Base-by-base conservation (phyloP, 1,139 yeast genomes). In the Zygosaccharomyces pseudobailii region DNA sequence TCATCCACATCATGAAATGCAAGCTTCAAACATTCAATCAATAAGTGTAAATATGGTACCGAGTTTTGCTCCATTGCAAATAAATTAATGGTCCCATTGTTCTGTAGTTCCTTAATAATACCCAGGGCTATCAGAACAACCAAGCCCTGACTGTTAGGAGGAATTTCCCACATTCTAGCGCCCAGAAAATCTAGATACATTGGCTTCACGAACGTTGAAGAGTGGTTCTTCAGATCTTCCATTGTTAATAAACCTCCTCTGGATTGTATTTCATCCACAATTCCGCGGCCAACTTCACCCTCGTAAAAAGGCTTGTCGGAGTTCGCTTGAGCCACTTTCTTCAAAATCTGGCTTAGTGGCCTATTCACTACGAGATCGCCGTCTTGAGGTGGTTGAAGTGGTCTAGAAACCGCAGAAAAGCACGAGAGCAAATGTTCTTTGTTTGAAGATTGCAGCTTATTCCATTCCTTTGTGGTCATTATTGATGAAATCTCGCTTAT, bases 71-170 rank as follows among this genome's bases (percentile, higher is more conserved):
- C 62, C 59, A 83, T 52, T 3, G 65, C 57, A 22, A 65, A 57
- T 38, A 84, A 63, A 45, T 79, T 70, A 27, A 82, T 71, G 7
- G 58, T 65, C 1, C 79, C 78, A 28, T 65, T 54, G 17, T 71
- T 72, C 44, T 80, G 78, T 49, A 82, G 68, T 38, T 78, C 76
- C 53, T 75, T 76, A 51, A 87, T 74, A 39, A 83, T 71, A 0
- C 94, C 94, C 45, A 84, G 66, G 0, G 90, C 80, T 37, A 84
- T 67, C 40, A 85, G 69, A 0, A 89, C 92, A 40, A 85, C 85
- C 32, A 85, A 67, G 1, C 94, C 94, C 47, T 85, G 87, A 4
- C 94, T 89, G 62, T 82, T 86, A 25, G 95, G 94, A 6, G 95
- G 92, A 51, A 84, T 82, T 61, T 84, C 92, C 84, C 87, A 83